A percentile compares a stretch with the other conserved stretches of the same genome.
Conservation (phyloP, 2,329 filamentous ascomycete genomes). For the Sporothrix curviconia region DNA sequence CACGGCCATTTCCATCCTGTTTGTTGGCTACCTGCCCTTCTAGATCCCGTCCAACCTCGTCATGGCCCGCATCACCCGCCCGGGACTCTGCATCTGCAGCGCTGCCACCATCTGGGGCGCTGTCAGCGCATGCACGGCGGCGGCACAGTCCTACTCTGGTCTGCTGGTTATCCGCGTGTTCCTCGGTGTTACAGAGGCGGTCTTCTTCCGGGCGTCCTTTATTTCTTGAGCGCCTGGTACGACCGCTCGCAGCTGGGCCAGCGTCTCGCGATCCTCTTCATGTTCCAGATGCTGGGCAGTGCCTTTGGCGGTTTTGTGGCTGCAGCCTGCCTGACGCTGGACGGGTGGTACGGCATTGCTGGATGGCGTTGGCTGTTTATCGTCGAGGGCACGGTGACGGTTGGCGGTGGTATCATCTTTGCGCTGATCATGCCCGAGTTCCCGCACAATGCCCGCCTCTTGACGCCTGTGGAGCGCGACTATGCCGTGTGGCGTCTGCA, state of each 20-base stretch:
- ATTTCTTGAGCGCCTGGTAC: slow-evolving; percentile 37
- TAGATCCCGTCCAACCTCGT: slow-evolving; percentile 53
- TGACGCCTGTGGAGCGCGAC: slow-evolving; percentile 25
- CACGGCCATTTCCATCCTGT: slow-evolving; percentile 52
- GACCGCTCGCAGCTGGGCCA: slow-evolving; percentile 32
- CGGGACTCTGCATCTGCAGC: slow-evolving; percentile 13
- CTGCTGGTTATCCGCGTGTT: slow-evolving; percentile 23
- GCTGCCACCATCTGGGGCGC: slow-evolving; percentile 15
- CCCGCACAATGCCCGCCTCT: slow-evolving; percentile 33
- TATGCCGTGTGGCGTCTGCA: slow-evolving; percentile 29
- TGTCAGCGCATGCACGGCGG: slow-evolving; percentile 28
- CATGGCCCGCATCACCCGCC: slow-evolving; percentile 15
- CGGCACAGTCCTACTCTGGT: slow-evolving; percentile 27
- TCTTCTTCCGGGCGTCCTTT: slow-evolving; percentile 30
- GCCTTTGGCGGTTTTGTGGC: slow-evolving; percentile 47
- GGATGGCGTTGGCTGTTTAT: slow-evolving; percentile 51
- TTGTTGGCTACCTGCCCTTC: slow-evolving; percentile 57
- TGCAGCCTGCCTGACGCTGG: slow-evolving; percentile 41
- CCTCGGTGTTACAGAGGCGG: slow-evolving; percentile 7
- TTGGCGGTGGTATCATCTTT: slow-evolving; percentile 29
- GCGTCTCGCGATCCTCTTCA: slow-evolving; percentile 31
- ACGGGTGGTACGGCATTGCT: slow-evolving; percentile 39
- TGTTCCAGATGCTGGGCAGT: slow-evolving; percentile 57
- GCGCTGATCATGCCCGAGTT: slow-evolving; percentile 33
- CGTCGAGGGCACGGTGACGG: slow-evolving; percentile 37